Evolutionary conservation across 208 protist species (phyloP).

Genomic region (Crithidia sp.): DNA sequence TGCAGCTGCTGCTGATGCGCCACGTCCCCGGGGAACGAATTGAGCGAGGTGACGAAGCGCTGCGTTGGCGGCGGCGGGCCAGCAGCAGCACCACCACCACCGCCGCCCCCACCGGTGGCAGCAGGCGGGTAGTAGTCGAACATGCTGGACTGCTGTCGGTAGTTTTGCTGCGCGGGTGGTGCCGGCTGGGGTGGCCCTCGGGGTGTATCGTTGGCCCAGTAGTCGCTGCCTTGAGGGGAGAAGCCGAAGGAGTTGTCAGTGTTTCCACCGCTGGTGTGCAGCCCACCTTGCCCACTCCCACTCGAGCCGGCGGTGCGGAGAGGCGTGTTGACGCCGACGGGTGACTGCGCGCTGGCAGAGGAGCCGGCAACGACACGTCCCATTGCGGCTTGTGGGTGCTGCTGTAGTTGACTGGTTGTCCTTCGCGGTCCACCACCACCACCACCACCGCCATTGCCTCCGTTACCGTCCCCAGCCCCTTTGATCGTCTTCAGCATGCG

Average conservation of each 20-base stretch:
- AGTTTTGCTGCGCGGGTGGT: slow-evolving; percentile 1
- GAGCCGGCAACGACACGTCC: not conserved
- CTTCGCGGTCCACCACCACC: too few relatives aligned
- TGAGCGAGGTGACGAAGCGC: slow-evolving; percentile 6
- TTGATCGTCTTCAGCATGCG: slow-evolving; percentile 29
- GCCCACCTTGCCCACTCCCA: not conserved
- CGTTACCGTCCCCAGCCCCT: not conserved
- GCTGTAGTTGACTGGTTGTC: not conserved
- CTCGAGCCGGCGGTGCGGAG: slow-evolving; percentile 4
- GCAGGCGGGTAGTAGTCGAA: not conserved
- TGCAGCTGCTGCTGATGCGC: slow-evolving; percentile 13
- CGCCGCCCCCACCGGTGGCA: too few relatives aligned
- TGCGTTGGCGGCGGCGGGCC: not conserved
- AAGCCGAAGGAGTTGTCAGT: slow-evolving; percentile 4
- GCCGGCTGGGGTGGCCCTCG: not conserved
- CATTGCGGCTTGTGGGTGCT: not conserved
- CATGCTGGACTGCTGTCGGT: slow-evolving; percentile 3
- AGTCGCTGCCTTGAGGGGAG: slow-evolving; percentile 5
- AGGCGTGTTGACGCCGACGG: not conserved
- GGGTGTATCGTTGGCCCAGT: not conserved
- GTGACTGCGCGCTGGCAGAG: not conserved
- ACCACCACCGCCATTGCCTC: not conserved
- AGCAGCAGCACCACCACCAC: not conserved
- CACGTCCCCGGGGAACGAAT: slow-evolving; percentile 4
- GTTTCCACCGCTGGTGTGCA: not conserved